These are phyloP conservation scores for Chrysoporthe deuterocubensis DNA, from an alignment of 2,329 filamentous ascomycete species.

Conservation along the genomic window DNA sequence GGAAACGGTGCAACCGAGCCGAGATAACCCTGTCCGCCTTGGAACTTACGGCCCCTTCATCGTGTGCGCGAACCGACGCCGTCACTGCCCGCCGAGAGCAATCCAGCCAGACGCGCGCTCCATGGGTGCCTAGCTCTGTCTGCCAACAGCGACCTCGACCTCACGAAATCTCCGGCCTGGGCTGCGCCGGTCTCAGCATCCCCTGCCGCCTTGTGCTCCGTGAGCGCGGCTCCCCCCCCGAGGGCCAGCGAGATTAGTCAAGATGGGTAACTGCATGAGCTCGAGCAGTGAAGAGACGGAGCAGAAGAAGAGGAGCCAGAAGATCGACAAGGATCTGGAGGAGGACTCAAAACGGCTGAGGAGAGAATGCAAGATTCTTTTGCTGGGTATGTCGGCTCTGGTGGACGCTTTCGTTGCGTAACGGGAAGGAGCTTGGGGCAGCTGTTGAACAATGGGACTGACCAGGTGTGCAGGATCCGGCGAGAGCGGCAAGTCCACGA, in stretches of 20 bases:
- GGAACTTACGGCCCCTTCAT: not conserved
- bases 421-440: not conserved
- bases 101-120: conserved; percentile 11
- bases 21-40: conserved; percentile 13
- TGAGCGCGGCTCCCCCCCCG: conserved; percentile 29
- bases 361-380: conserved; percentile 97
- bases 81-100: conserved; percentile 2
- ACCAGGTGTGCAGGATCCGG: conserved; percentile 73
- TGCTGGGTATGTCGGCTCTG: conserved; percentile 73
- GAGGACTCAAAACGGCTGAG: conserved; percentile 92
- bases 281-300: conserved; percentile 84
- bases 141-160: conserved; percentile 19
- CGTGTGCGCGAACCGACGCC: conserved; percentile 6
- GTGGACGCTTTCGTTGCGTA: not conserved
- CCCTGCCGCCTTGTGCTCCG: conserved; percentile 19
- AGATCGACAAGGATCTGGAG: conserved; percentile 91
- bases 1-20: conserved; percentile 9
- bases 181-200: conserved; percentile 18
- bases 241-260: conserved; percentile 36
- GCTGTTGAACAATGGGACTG: conserved; percentile 3
- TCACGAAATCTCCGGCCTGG: conserved; percentile 7
- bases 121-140: conserved; percentile 25
- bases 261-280: conserved; percentile 95
- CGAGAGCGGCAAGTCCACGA: conserved; percentile 98
- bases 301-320: conserved; percentile 94